Percentiles rank a stretch among this genome's conserved stretches.
phyloP scores from a whole-genome alignment of 352 stramenopile genomes.

The Phytopythium vexans region DNA sequence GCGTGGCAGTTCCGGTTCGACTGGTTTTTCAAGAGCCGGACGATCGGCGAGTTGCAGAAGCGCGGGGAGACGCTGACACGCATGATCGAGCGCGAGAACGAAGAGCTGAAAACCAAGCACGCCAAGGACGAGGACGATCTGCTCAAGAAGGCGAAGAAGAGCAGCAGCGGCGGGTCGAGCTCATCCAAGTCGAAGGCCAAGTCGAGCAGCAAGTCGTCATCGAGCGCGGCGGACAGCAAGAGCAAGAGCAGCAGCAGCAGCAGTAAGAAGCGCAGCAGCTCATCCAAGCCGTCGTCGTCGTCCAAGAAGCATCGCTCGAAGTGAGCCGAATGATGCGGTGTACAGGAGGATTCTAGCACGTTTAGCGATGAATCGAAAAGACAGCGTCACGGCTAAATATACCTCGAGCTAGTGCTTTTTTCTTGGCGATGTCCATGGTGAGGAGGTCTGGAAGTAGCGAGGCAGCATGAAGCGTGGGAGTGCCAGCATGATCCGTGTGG shows the following conservation, averaged over 20 bases:
- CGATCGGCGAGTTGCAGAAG: slow-evolving; percentile 96
- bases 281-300: slow-evolving; percentile 44
- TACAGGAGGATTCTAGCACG: no score
- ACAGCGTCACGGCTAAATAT: no score
- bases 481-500: slow-evolving; percentile 15
- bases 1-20: slow-evolving; percentile 99
- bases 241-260: slow-evolving; percentile 47
- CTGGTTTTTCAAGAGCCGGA: slow-evolving; percentile 99
- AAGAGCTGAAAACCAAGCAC: slow-evolving; percentile 78
- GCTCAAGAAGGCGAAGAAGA: slow-evolving; percentile 75
- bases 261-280: slow-evolving; percentile 72
- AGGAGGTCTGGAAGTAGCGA: no score
- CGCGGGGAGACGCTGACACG: slow-evolving; percentile 94
- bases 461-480: slow-evolving; percentile 1
- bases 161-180: slow-evolving; percentile 28
- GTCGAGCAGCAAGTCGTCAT: slow-evolving; percentile 48
- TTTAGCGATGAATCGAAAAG: no score
- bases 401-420: no score
- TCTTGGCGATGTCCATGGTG: no score
- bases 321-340: slow-evolving; percentile 6
- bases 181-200: slow-evolving; percentile 70
- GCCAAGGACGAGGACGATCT: slow-evolving; percentile 75
- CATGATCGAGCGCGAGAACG: slow-evolving; percentile 94
- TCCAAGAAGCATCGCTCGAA: slow-evolving; percentile 74
- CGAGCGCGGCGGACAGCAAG: slow-evolving; percentile 34